Evolutionary conservation across 2,329 filamentous ascomycete species (phyloP).

Genomic region (Venturiaceae sp.): DNA sequence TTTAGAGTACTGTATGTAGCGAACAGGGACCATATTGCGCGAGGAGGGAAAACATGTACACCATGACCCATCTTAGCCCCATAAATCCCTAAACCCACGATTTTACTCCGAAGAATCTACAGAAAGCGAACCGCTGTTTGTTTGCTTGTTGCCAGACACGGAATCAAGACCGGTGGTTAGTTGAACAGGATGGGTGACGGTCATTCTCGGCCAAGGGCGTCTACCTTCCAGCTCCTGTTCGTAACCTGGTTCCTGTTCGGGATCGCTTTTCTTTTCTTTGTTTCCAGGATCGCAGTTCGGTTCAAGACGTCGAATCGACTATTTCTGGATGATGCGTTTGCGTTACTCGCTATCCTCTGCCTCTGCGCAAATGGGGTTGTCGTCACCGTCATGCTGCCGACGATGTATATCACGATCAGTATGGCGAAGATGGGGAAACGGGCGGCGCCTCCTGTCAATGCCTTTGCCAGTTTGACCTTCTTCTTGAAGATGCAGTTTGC

Average conservation of each 20-base stretch:
- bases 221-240: background rate
- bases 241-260: slow-evolving; percentile 1
- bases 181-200: background rate
- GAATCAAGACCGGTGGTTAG: background rate
- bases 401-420: slow-evolving; percentile 10
- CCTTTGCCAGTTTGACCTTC: slow-evolving; percentile 4
- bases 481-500: slow-evolving; percentile 15
- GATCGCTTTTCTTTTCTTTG: slow-evolving; percentile 7
- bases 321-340: slow-evolving; percentile 10
- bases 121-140: too few species aligned
- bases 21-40: too few species aligned
- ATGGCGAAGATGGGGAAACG: background rate
- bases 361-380: slow-evolving; percentile 7
- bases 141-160: background rate
- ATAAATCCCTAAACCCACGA: too few species aligned
- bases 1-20: too few species aligned
- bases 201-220: background rate
- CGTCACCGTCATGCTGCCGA: slow-evolving; percentile 8
- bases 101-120: too few species aligned
- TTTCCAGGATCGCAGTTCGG: slow-evolving; percentile 5
- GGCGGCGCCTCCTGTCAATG: background rate
- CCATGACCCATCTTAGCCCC: too few species aligned
- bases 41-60: too few species aligned
- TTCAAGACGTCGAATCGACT: slow-evolving; percentile 5
- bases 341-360: slow-evolving; percentile 4